Evolutionary conservation across 2,329 filamentous ascomycete species (phyloP).

Genomic region (Coniochaeta sp.): DNA sequence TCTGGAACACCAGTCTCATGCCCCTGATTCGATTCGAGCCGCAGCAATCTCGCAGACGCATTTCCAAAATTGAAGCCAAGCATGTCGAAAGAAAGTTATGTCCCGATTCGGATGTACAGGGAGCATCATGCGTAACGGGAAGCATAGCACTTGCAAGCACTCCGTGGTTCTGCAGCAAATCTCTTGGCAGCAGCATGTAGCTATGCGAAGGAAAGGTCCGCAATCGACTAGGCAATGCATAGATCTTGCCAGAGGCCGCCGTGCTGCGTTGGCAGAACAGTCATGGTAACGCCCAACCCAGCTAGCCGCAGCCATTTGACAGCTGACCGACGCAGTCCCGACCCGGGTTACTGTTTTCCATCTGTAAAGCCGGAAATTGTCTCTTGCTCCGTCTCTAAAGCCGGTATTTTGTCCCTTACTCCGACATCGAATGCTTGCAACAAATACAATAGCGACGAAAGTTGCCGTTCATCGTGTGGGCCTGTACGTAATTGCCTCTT

Average conservation of each 20-base stretch:
- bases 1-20: neutral
- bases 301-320: neutral
- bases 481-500: neutral
- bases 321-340: neutral
- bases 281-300: too few species aligned
- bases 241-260: neutral
- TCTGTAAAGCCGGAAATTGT: neutral
- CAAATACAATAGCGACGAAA: neutral
- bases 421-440: neutral
- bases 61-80: neutral
- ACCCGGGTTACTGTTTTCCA: neutral
- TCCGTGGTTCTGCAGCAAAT: neutral
- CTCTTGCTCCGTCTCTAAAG: neutral
- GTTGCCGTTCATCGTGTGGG: neutral
- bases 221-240: neutral
- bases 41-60: neutral
- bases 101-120: neutral
- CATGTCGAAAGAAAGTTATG: neutral
- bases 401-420: neutral
- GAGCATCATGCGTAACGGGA: neutral
- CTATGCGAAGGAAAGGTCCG: neutral
- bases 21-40: neutral
- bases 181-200: neutral
- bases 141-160: neutral
- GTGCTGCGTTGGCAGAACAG: neutral